Percentiles rank a stretch among this genome's conserved stretches.
Evolutionary conservation across 164 flowering plant genomes (phyloP).

Genomic region (Magnolia kwangsiensis): DNA sequence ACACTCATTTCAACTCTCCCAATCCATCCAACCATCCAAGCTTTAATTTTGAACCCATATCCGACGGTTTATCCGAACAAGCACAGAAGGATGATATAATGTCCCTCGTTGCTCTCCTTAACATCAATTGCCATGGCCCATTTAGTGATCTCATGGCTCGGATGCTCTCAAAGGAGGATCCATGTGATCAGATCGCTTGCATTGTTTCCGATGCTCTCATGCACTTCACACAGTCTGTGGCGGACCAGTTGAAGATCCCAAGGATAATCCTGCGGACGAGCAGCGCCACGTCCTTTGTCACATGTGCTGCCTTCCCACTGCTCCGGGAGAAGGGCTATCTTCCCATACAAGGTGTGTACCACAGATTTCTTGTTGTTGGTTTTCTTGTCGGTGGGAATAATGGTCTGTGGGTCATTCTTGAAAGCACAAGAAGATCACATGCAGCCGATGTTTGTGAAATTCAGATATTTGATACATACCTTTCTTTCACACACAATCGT

Average conservation of each 20-base stretch:
- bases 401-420: no score
- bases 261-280: conserved; percentile 29
- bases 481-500: no score
- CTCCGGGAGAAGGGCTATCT: conserved; percentile 22
- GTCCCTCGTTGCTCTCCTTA: conserved; percentile 15
- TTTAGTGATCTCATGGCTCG: conserved; percentile 23
- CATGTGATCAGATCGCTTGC: conserved; percentile 19
- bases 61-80: neutral
- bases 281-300: conserved; percentile 15
- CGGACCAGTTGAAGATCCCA: conserved; percentile 25
- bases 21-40: neutral
- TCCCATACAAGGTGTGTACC: conserved; percentile 4
- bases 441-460: no score
- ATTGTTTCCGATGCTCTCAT: conserved; percentile 36
- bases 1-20: conserved; percentile 4
- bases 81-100: conserved; percentile 7
- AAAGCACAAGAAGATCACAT: no score
- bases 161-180: neutral
- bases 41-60: neutral
- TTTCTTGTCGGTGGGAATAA: no score
- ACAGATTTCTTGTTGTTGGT: no score
- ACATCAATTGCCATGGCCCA: conserved; percentile 23
- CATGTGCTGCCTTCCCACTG: conserved; percentile 11
- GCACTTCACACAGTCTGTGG: conserved; percentile 34
- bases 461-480: no score